A percentile compares a stretch with the other conserved stretches of the same genome.
Conservation (phyloP, 495 filamentous ascomycete species). For the Aspergillus asperescens region DNA sequence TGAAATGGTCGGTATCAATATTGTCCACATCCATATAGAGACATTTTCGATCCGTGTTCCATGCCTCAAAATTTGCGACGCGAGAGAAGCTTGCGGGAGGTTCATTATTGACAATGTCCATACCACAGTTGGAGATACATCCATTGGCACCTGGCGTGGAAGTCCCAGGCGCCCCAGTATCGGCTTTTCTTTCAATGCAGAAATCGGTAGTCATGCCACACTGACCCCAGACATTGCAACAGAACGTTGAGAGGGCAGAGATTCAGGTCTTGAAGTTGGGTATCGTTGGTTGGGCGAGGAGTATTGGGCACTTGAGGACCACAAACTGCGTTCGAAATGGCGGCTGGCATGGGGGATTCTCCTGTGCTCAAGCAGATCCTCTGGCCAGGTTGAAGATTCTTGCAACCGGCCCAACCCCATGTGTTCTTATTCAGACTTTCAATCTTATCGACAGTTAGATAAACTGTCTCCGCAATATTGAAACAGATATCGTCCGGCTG, state of each 20-base stretch:
- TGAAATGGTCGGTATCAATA: slow-evolving; percentile 26
- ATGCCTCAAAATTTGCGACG: too few species aligned
- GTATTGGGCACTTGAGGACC: slow-evolving; percentile 29
- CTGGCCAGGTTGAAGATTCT: not conserved
- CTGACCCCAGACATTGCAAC: slow-evolving; percentile 39
- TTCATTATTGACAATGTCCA: slow-evolving; percentile 26
- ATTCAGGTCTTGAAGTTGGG: slow-evolving; percentile 12
- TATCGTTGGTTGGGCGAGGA: not conserved
- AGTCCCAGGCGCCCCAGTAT: slow-evolving; percentile 34
- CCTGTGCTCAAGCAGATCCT: not conserved
- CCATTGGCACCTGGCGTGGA: slow-evolving; percentile 26
- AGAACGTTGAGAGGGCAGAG: slow-evolving; percentile 25
- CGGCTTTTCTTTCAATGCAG: slow-evolving; percentile 25
- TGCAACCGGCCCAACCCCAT: not conserved
- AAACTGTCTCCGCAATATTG: not conserved
- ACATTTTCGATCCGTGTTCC: too few species aligned
- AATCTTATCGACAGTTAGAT: not conserved
- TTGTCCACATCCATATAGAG: not conserved
- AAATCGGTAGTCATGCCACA: slow-evolving; percentile 32
- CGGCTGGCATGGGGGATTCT: not conserved
- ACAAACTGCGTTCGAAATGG: not conserved
- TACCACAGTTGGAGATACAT: slow-evolving; percentile 47
- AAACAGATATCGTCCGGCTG: slow-evolving; percentile 24
- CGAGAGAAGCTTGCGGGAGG: too few species aligned
- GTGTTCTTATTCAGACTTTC: not conserved